phyloP scores from a whole-genome alignment of 768 basidiomycete species.

The Tylopilus subfusipes region DNA sequence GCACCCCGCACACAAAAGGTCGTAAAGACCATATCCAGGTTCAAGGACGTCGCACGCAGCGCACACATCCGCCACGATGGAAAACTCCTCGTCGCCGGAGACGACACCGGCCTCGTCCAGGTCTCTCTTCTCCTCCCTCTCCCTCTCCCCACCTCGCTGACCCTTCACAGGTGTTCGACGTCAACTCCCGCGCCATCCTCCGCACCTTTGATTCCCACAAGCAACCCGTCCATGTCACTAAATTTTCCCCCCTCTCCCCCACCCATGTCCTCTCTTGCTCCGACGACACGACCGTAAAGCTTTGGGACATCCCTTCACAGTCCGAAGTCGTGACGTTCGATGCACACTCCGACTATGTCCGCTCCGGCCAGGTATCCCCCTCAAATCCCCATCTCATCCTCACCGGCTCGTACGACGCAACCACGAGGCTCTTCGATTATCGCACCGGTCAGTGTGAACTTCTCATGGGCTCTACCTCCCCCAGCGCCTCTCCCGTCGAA shows the following conservation, averaged over 20 bases:
- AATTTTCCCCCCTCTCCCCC: slow-evolving; percentile 78
- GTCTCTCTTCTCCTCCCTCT: no score
- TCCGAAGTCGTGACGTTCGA: slow-evolving; percentile 72
- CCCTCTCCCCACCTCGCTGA: no score
- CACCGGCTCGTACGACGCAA: slow-evolving; percentile 94
- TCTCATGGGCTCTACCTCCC: slow-evolving; percentile 54
- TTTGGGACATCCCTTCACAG: slow-evolving; percentile 96
- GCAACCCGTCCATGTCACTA: slow-evolving; percentile 93
- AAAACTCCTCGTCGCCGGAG: slow-evolving; percentile 91
- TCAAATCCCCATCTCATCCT: slow-evolving; percentile 81
- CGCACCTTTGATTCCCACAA: slow-evolving; percentile 91
- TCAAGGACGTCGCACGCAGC: slow-evolving; percentile 92
- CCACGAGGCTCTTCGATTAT: slow-evolving; percentile 82
- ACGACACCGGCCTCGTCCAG: slow-evolving; percentile 88
- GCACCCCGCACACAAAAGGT: slow-evolving; percentile 95
- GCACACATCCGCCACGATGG: slow-evolving; percentile 90
- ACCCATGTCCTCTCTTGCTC: slow-evolving; percentile 92
- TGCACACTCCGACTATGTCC: slow-evolving; percentile 93
- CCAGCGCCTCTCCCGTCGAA: slow-evolving; percentile 64
- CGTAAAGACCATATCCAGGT: slow-evolving; percentile 92
- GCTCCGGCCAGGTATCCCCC: slow-evolving; percentile 82
- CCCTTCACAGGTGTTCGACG: no score
- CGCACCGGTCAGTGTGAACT: slow-evolving; percentile 84
- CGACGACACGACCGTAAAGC: slow-evolving; percentile 89
- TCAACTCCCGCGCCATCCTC: slow-evolving; percentile 88